phyloP scores from a whole-genome alignment of 140 eudicot genomes.

The Cichorium intybus region DNA sequence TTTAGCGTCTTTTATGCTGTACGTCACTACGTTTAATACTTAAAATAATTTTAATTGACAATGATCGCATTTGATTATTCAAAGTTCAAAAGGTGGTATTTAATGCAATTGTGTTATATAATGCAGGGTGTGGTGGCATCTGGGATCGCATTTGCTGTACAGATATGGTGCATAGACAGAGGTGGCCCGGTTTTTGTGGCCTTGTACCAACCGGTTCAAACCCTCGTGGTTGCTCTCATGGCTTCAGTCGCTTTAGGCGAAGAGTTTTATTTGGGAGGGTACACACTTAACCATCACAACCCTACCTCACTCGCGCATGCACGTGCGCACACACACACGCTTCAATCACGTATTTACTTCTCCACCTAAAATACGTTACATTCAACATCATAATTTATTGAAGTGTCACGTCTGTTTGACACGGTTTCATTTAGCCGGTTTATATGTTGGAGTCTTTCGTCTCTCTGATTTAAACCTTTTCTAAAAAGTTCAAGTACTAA shows the following conservation, averaged over 20 bases:
- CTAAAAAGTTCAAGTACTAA: no score
- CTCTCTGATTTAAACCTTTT: no score
- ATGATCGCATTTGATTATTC: neutral
- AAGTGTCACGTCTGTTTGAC: no score
- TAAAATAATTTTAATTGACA: neutral
- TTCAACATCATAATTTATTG: neutral
- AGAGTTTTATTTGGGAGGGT: constrained; percentile 98
- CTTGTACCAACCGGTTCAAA: constrained; percentile 99
- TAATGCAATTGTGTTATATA: neutral
- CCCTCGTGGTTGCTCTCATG: constrained; percentile 93
- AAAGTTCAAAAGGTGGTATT: neutral
- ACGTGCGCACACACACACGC: neutral
- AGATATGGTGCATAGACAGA: constrained; percentile 99
- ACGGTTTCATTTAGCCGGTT: neutral
- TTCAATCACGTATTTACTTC: neutral
- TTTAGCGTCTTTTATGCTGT: constrained; percentile 96
- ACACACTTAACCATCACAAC: constrained; percentile 3
- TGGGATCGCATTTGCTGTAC: constrained; percentile 98
- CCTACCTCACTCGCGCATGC: constrained; percentile 29
- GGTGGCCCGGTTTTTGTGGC: constrained; percentile 99
- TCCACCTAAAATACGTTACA: neutral
- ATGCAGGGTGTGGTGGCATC: constrained; percentile 99
- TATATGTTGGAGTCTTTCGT: no score
- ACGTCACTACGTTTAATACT: constrained; percentile 17
- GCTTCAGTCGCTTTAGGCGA: constrained; percentile 90